Evolutionary conservation across 2,329 filamentous ascomycete species (phyloP).

Genomic region (Neobulgaria alba): DNA sequence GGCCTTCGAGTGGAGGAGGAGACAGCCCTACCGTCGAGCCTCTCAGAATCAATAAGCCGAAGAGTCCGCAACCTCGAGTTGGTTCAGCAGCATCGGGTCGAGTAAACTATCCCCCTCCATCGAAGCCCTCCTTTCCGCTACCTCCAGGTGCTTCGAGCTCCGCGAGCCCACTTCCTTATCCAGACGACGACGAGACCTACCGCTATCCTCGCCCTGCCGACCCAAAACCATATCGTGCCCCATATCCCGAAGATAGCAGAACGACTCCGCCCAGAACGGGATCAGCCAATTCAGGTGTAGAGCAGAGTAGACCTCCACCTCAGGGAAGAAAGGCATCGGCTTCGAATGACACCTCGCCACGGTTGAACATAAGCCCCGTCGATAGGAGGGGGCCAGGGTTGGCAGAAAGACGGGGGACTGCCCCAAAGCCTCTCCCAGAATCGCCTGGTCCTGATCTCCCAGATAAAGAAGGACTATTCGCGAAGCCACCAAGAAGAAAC

Average conservation of each 20-base stretch:
- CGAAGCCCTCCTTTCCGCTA: slow-evolving; percentile 52
- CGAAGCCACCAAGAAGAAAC: slow-evolving; percentile 41
- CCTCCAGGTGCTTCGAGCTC: slow-evolving; percentile 64
- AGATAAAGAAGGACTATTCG: slow-evolving; percentile 74
- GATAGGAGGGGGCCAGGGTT: slow-evolving; percentile 56
- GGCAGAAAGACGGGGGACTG: slow-evolving; percentile 75
- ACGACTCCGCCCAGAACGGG: slow-evolving; percentile 15
- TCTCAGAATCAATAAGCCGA: slow-evolving; percentile 74
- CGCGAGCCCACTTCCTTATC: slow-evolving; percentile 60
- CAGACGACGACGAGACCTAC: slow-evolving; percentile 51
- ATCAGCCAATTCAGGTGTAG: slow-evolving; percentile 15
- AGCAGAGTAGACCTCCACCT: slow-evolving; percentile 13
- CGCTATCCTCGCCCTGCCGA: slow-evolving; percentile 24
- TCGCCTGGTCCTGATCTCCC: slow-evolving; percentile 68
- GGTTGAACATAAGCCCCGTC: slow-evolving; percentile 32
- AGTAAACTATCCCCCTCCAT: slow-evolving; percentile 43
- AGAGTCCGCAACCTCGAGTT: slow-evolving; percentile 48
- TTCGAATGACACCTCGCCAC: slow-evolving; percentile 28
- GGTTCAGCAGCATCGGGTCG: slow-evolving; percentile 27
- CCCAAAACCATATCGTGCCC: slow-evolving; percentile 27
- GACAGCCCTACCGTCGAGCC: slow-evolving; percentile 78
- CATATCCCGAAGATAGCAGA: slow-evolving; percentile 29
- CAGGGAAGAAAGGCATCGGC: slow-evolving; percentile 11
- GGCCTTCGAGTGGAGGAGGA: slow-evolving; percentile 33
- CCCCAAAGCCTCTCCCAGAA: slow-evolving; percentile 73